Evolutionary conservation across 176 grass and related monocot genomes (phyloP).

Genomic region (Bonia amplexicaulis): DNA sequence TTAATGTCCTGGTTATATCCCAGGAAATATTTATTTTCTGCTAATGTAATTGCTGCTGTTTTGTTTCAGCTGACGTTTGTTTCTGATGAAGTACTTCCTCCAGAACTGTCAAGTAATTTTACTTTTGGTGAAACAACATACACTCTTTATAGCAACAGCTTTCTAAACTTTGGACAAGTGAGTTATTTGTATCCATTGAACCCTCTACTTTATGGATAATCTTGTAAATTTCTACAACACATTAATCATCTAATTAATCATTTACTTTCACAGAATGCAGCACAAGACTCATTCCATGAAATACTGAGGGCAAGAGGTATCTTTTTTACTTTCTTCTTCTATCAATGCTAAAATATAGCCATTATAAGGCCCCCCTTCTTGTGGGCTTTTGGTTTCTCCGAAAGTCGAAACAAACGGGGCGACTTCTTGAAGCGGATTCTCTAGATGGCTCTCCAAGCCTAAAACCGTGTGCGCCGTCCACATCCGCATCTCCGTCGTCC

Average conservation of each 20-base stretch:
- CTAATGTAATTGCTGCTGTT: conserved; percentile 28
- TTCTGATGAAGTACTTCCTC: conserved; percentile 72
- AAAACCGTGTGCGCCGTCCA: too few relatives aligned
- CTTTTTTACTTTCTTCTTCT: conserved; percentile 27
- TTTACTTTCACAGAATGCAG: conserved; percentile 58
- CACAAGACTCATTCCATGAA: conserved; percentile 56
- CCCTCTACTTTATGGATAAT: not conserved
- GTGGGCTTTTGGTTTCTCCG: too few relatives aligned
- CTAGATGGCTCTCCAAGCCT: too few relatives aligned
- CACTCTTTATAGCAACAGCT: conserved; percentile 84
- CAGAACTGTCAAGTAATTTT: conserved; percentile 54
- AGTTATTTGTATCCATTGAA: conserved; percentile 20
- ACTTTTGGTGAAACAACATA: conserved; percentile 75
- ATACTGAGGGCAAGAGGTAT: conserved; percentile 58
- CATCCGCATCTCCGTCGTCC: too few relatives aligned
- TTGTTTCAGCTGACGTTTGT: conserved; percentile 92
- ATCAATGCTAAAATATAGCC: not conserved
- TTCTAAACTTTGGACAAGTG: conserved; percentile 97
- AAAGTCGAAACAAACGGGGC: too few relatives aligned
- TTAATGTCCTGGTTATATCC: not conserved
- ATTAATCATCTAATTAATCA: not conserved
- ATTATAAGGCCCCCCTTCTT: not conserved
- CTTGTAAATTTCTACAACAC: conserved; percentile 2
- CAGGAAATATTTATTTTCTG: not conserved
- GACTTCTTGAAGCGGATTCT: too few relatives aligned